A percentile compares a stretch with the other conserved stretches of the same genome.
These are phyloP conservation scores for Trichosporon ovoides DNA, from an alignment of 1,284 basidiomycete genomes.

Conservation along the genomic window DNA sequence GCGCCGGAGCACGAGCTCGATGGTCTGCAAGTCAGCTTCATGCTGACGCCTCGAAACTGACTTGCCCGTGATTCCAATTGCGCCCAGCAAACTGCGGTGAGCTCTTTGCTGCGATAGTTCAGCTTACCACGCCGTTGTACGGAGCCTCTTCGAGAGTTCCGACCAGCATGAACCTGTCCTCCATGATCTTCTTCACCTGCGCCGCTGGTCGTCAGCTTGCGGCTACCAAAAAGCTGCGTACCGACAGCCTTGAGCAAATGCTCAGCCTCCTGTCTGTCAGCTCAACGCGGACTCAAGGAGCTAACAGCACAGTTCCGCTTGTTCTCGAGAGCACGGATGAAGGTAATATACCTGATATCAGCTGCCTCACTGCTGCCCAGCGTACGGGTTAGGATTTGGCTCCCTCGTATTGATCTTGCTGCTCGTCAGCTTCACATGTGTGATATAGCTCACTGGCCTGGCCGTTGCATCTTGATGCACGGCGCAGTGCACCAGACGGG, in stretches of 20 bases:
- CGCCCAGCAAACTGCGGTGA: constrained; percentile 41
- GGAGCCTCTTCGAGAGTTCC: constrained; percentile 45
- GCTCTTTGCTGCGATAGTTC: not conserved
- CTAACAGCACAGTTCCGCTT: constrained; percentile 34
- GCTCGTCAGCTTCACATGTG: not conserved
- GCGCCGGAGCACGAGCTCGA: constrained; percentile 49
- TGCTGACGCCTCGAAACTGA: constrained; percentile 11
- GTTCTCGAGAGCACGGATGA: constrained; percentile 36
- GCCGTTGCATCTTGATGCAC: constrained; percentile 18
- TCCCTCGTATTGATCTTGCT: constrained; percentile 43
- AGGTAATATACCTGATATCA: constrained; percentile 37
- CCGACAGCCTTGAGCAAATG: constrained; percentile 46
- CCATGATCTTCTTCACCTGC: constrained; percentile 47
- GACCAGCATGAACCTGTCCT: constrained; percentile 42
- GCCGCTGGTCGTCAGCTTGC: constrained; percentile 11
- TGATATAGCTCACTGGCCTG: constrained; percentile 12
- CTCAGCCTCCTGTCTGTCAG: constrained; percentile 28
- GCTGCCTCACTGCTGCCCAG: not conserved
- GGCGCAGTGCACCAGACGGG: no score
- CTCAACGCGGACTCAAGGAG: not conserved
- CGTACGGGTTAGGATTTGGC: constrained; percentile 42
- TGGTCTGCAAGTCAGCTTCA: constrained; percentile 14
- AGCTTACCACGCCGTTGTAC: constrained; percentile 42
- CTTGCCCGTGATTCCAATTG: constrained; percentile 50
- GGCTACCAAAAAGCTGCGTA: constrained; percentile 15